phyloP scores from a whole-genome alignment of 371 early-diverging fungal species.

The Lichtheimia ornata region DNA sequence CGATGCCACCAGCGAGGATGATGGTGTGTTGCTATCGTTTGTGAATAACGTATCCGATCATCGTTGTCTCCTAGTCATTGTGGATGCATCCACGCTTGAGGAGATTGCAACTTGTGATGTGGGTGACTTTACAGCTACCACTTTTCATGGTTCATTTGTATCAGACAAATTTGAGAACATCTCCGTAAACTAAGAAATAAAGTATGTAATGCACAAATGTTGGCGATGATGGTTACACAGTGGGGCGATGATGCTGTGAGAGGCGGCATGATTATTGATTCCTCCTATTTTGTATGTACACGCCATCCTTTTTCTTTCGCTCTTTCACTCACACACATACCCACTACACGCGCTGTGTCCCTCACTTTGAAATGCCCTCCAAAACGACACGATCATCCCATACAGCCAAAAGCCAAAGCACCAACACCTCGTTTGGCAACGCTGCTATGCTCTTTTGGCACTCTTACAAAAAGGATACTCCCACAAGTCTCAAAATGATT shows the following conservation, averaged over 20 bases:
- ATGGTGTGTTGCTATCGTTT: slow-evolving; percentile 62
- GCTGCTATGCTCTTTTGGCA: slow-evolving; percentile 1
- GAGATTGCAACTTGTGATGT: slow-evolving; percentile 56
- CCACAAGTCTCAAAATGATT: slow-evolving; percentile 80
- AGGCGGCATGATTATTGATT: too few species aligned
- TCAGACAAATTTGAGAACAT: slow-evolving; percentile 14
- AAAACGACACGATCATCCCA: too few species aligned
- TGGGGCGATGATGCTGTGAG: too few species aligned
- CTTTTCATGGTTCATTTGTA: slow-evolving; percentile 58
- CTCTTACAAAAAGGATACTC: slow-evolving; percentile 68
- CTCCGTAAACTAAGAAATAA: neutral
- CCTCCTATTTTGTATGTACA: too few species aligned
- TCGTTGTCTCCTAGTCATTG: slow-evolving; percentile 51
- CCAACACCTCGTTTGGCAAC: neutral
- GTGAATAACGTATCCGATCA: slow-evolving; percentile 32
- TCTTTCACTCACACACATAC: too few species aligned
- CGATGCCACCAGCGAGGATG: slow-evolving; percentile 51
- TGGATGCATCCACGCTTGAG: slow-evolving; percentile 55
- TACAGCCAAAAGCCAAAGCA: too few species aligned
- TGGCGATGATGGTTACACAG: too few species aligned
- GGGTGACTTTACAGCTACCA: slow-evolving; percentile 47
- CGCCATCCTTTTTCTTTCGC: too few species aligned
- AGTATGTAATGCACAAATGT: neutral
- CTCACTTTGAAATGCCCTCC: too few species aligned
- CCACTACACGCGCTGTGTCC: too few species aligned